These are phyloP conservation scores for Bryoerythrophyllum caledonicum DNA, from an alignment of 225 moss, liverwort and hornwort genomes.

Conservation along the genomic window DNA sequence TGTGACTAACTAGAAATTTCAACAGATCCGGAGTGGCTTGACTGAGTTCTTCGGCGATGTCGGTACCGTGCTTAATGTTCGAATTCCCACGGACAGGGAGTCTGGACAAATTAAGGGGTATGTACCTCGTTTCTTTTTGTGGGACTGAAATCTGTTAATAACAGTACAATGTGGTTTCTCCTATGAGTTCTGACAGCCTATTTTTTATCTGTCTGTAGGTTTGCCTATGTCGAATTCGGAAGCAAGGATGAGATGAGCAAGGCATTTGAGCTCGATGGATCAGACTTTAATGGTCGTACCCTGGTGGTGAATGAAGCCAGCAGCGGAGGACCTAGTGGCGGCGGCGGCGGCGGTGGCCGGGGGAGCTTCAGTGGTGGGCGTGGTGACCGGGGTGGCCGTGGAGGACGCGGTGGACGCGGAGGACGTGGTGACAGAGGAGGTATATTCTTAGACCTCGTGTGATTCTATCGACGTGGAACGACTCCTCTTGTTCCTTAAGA, in stretches of 20 bases:
- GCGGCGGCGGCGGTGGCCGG: constrained; percentile 42
- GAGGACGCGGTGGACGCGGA: constrained; percentile 32
- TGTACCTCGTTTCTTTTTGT: neutral
- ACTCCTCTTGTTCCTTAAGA: accelerated
- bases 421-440: constrained; percentile 56
- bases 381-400: constrained; percentile 34
- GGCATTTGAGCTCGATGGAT: constrained; percentile 53
- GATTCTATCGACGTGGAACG: neutral
- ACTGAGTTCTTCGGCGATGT: constrained; percentile 64
- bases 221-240: constrained; percentile 74
- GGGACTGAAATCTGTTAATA: neutral
- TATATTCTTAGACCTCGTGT: neutral
- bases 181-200: neutral
- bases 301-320: constrained; percentile 66
- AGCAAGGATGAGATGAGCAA: constrained; percentile 52
- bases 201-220: constrained; percentile 29
- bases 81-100: constrained; percentile 75
- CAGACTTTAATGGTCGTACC: constrained; percentile 54
- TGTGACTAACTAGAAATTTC: neutral
- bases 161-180: neutral
- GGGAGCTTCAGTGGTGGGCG: constrained; percentile 44
- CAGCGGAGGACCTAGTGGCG: constrained; percentile 43
- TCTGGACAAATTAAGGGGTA: constrained; percentile 78
- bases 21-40: constrained; percentile 70
- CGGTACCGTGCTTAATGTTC: constrained; percentile 52